Percentiles rank a stretch among this genome's conserved stretches.
Conservation (phyloP, 192 early-diverging fungal genomes). For the Chytriomyces sp. region DNA sequence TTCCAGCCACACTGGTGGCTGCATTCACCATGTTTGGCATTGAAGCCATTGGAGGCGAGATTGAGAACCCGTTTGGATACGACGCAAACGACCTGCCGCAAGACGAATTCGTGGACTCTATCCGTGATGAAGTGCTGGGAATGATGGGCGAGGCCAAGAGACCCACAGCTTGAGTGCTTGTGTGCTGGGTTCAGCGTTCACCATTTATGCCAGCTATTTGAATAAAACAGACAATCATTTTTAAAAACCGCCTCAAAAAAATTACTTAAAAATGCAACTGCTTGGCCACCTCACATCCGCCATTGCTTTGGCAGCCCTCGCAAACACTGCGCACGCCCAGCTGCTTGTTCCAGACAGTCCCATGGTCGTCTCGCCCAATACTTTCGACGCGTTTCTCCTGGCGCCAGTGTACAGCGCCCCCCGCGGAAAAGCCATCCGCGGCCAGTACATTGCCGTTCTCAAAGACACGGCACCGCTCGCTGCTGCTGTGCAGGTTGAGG, state of each 20-base stretch:
- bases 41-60: conserved; percentile 82
- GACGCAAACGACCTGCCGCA: conserved; percentile 38
- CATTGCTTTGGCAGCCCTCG: too few species aligned
- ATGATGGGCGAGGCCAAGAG: conserved; percentile 28
- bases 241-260: not conserved
- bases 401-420: not conserved
- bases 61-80: conserved; percentile 92
- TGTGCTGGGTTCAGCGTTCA: not conserved
- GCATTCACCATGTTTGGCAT: conserved; percentile 81
- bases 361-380: too few species aligned
- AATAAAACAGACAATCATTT: not conserved
- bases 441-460: conserved; percentile 31
- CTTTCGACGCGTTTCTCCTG: not conserved
- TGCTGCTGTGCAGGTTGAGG: not conserved
- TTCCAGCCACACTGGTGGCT: conserved; percentile 70
- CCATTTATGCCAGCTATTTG: not conserved
- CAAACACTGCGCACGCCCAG: not conserved
- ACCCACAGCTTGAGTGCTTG: not conserved
- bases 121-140: conserved; percentile 21
- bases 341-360: not conserved
- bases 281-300: not conserved
- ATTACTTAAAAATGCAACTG: not conserved
- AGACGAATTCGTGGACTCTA: conserved; percentile 24
- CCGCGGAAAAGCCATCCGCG: conserved; percentile 4
- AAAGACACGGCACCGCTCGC: not conserved